phyloP scores from a whole-genome alignment of 2,329 filamentous ascomycete genomes.

The Cladobotryum protrusum region DNA sequence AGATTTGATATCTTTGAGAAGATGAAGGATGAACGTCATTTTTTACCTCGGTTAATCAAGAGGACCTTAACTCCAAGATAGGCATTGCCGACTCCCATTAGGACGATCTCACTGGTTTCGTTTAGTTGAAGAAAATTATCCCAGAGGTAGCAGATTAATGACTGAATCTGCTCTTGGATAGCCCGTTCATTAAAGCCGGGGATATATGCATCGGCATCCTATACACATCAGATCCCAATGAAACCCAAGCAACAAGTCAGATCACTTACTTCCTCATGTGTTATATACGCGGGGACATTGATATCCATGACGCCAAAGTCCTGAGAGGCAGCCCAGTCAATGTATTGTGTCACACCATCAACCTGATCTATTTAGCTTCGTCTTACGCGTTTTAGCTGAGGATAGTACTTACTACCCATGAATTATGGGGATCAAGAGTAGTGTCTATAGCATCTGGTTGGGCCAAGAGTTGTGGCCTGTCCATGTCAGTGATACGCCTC shows the following conservation, averaged over 20 bases:
- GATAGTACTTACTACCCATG: slow-evolving; percentile 66
- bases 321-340: slow-evolving; percentile 74
- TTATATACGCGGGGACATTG: slow-evolving; percentile 77
- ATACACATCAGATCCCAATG: slow-evolving; percentile 2
- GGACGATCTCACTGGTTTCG: slow-evolving; percentile 65
- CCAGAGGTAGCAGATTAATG: slow-evolving; percentile 84
- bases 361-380: slow-evolving; percentile 46
- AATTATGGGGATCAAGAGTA: slow-evolving; percentile 73
- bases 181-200: slow-evolving; percentile 39
- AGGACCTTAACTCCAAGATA: slow-evolving; percentile 79
- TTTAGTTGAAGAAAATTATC: slow-evolving; percentile 90
- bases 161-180: slow-evolving; percentile 56
- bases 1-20: slow-evolving; percentile 13
- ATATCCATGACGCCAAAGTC: slow-evolving; percentile 84
- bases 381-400: background rate
- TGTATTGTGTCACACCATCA: slow-evolving; percentile 73
- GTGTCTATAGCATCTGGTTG: slow-evolving; percentile 65
- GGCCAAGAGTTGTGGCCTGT: slow-evolving; percentile 60
- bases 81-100: slow-evolving; percentile 86
- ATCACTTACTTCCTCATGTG: slow-evolving; percentile 49
- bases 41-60: slow-evolving; percentile 65
- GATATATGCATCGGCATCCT: slow-evolving; percentile 45
- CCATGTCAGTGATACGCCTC: slow-evolving; percentile 11
- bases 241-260: background rate
- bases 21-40: slow-evolving; percentile 1